These are phyloP conservation scores for Oropetium thomaeum DNA, from an alignment of 176 grass and related monocot species.

Conservation along the genomic window DNA sequence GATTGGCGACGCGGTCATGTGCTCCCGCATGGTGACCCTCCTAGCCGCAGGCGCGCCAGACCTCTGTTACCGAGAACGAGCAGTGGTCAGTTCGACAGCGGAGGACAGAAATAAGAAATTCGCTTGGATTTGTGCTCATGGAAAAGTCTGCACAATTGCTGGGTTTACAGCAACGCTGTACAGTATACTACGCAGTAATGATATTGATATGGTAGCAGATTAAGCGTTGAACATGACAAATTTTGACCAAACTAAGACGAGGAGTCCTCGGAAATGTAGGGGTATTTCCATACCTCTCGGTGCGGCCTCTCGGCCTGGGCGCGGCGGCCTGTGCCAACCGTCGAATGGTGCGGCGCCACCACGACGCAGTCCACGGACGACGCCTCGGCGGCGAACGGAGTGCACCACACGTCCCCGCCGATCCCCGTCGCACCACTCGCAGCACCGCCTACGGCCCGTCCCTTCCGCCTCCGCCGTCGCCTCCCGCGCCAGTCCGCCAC, in stretches of 20 bases:
- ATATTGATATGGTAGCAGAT: too few relatives aligned
- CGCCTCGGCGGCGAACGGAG: slow-evolving; percentile 76
- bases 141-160: background rate
- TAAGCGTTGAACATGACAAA: background rate
- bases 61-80: slow-evolving; percentile 26
- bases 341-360: slow-evolving; percentile 48
- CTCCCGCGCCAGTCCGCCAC: slow-evolving; percentile 49
- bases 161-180: background rate
- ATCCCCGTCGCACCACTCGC: background rate
- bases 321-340: slow-evolving; percentile 22
- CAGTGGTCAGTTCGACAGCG: slow-evolving; percentile 19
- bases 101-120: background rate
- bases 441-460: slow-evolving; percentile 22
- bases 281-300: slow-evolving; percentile 43
- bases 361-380: slow-evolving; percentile 87
- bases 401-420: slow-evolving; percentile 77
- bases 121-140: slow-evolving; percentile 27
- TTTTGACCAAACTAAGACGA: background rate
- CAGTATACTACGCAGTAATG: background rate
- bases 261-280: background rate
- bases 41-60: slow-evolving; percentile 25
- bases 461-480: slow-evolving; percentile 41
- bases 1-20: slow-evolving; percentile 48
- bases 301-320: slow-evolving; percentile 49
- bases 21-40: slow-evolving; percentile 63